Base-by-base conservation (phyloP, 2,329 filamentous ascomycete genomes). In the Claviceps monticola region DNA sequence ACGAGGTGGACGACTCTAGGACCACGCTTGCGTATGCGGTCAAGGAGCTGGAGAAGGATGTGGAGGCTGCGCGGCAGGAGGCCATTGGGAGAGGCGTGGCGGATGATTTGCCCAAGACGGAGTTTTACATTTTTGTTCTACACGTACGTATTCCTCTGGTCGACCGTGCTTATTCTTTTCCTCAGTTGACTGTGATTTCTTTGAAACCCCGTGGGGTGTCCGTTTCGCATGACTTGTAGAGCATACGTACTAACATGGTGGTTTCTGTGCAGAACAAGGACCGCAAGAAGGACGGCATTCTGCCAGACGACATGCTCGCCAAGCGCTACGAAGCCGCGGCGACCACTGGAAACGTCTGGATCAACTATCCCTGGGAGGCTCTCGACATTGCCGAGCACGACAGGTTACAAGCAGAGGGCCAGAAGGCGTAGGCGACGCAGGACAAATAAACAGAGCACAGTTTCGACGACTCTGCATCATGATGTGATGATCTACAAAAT, bases 361-460 rank as follows among this genome's bases (percentile, higher is more conserved):
- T 97, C 67, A 94, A 88, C 77, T 98, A 98, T 71, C 93, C 93
- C 16, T 98, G 93, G 93, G 93, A 97, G 74, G 93, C 93, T 44
- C 84, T 71, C 37, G 87, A 96, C 66, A 96, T 97, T 64, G 88
- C 95, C 29, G 87, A 90, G 76, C 91, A 96, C 66, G 91, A 97
- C 70, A 70, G 72, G 54, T 66, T 83, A 53, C 86, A 88, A 17
- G 71, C 73, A 60, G 68, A 73, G 59, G 58, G 57, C 26, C 19
- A 45, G 14, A 58, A 58, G 51, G 51, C 47, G 38, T 56, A 23
- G 51, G 17, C 2, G 13, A 23, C 8, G 7, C 6, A 21, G 21
- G 21, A 26, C 3, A 41, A 16, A 4, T 5, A 13, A 26, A 26
- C 11, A 44, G 21, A 29, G 39, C 17, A 21, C 17, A 21, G 39